Evolutionary conservation across 208 protist species (phyloP), one percentile per base, ranked within the genome.

Genomic region (Acanthamoeba quina): DNA sequence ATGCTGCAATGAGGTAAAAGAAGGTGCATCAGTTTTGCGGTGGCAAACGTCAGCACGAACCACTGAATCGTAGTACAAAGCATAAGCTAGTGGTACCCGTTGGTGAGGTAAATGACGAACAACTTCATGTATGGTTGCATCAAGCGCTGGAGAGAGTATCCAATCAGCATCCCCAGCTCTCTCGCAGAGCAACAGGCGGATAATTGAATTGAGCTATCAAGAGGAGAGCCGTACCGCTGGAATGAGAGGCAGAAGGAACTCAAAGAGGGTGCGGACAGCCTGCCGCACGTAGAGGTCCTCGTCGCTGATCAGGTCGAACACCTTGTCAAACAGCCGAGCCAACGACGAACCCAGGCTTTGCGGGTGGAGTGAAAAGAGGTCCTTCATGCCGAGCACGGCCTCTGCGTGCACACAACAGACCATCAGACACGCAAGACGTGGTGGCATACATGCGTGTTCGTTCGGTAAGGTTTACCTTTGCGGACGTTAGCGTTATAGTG

Each of bases 401-500:
- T 91, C 85, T 91, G 54, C 41, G 13, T 5, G 44, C 24, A 47
- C 78, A 47, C 4, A 56, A 29, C 72, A 3, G 5, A 26, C n/a
- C 5, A 37, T 37, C 24, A 72, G 72, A 17, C 31, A 54, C 10
- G 44, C 31, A 82, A 49, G n/a, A 82, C 26, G 7, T 37, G 37
- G 13, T 10, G 44, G n/a, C n/a, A n/a, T n/a, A n/a, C n/a, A n/a
- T 58, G 0, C 15, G 0, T 17, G 2, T 13, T 21, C 2, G 29
- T 29, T 0, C 0, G 7, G n/a, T 17, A 19, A 68, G 44, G 6
- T 29, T 70, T 70, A 91, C 85, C 85, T 91, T 91, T 91, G 34
- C 85, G 85, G 9, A 91, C 85, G n/a, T 68, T 91, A 60, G 62
- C 56, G 66, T 91, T 91, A 60, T 91, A 91, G 85, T 91, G 85